Evolutionary conservation across 2,329 filamentous ascomycete genomes (phyloP), one percentile per base, ranked within the genome.

Genomic region (Aspergillus sp.): DNA sequence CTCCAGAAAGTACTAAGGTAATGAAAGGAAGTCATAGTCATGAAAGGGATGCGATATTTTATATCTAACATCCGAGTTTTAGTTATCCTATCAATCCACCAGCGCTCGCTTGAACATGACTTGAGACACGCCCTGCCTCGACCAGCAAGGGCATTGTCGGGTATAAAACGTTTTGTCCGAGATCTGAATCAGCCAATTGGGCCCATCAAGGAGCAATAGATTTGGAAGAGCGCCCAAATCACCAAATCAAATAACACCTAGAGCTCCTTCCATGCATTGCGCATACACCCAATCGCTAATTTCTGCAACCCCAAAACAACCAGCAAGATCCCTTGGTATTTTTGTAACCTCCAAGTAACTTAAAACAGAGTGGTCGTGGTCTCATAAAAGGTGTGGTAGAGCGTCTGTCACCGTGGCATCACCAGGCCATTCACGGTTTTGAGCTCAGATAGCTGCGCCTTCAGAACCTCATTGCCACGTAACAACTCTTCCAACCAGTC

Each of bases 401-500:
- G 47, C 45, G 44, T 14, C 13, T 13, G 16, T 68, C 53, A 72
- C 61, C 67, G 64, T 42, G 69, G 68, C 59, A 72, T 73, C 20
- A 68, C 61, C 34, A 69, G 59, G 10, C 67, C 69, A 50, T 71
- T 71, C 54, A 70, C 64, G 32, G 63, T 50, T 53, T 73, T 77
- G 50, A 81, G 62, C 38, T 76, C 70, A n/a, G 74, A 73, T 43
- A 87, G 68, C 68, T 82, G 80, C n/a, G 67, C 69, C 52, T 76
- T 75, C 49, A 91, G 69, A 21, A 75, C 68, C 51, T 85, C 76
- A 65, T 95, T 96, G 4, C 86, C 89, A 36, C 79, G 74, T 11
- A 91, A 71, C 17, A 95, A 67, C 14, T 87, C 82, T 57, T 92
- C 84, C n/a, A 96, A 74, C 79, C 88, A 95, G 58, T 89, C 86